Base-by-base conservation (phyloP, 768 basidiomycete species). In the Mycena rosella region DNA sequence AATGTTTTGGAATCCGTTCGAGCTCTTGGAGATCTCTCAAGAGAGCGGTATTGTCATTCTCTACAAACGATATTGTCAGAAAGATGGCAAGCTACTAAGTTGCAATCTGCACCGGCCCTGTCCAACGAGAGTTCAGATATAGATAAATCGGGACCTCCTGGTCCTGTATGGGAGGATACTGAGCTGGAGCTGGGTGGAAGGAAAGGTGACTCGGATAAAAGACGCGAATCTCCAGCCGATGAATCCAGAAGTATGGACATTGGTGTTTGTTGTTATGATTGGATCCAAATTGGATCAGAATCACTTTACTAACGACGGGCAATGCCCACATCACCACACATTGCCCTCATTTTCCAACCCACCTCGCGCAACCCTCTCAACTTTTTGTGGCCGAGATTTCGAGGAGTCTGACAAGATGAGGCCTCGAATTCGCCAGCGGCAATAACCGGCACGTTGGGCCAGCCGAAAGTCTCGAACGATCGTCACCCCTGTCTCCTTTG, bases 111-210 rank as follows among this genome's bases (percentile, higher is more conserved):
- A 64, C 63, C 57, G 40, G 42, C 40, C 29, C 45, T 53, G 30
- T 79, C 77, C 27, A 82, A 58, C 29, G 78, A 81, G 22, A 83
- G 70, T 68, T 83, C 81, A 22, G 80, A 81, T 59, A 81, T 67
- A 11, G 80, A 81, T 14, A 82, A 72, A 70, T 81, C 81, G 52
- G 76, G 73, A 30, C 69, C 79, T 29, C 74, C 74, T 11, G 73
- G 73, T 47, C 75, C 78, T 30, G 76, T 76, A 36, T 74, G 58
- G 26, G 75, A 77, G 10, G 68, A 69, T 20, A 26, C n/a, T n/a
- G n/a, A 18, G n/a, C 44, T 36, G 11, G 66, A 73, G 54, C 71
- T 73, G 5, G 75, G 76, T 40, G 74, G 73, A 15, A 75, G 62
- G 22, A 72, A 64, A 14, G 74, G 74, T 17, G 79, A 76, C 58